Evolutionary conservation across 75 land plant species (phyloP).

Genomic region (Sequoia sempervirens): DNA sequence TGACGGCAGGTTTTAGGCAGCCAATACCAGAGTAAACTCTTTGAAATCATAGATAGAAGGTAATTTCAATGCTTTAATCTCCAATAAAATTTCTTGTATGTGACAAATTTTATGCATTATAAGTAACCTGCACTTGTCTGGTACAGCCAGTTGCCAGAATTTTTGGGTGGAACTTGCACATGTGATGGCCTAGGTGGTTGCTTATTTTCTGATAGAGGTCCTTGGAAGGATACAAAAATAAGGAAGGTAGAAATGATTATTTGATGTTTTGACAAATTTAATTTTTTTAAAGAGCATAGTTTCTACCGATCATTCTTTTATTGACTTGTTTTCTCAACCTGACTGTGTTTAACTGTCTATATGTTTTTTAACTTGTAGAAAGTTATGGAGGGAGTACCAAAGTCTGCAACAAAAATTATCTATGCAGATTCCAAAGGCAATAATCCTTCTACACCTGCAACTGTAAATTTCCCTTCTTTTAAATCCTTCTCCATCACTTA

Average conservation of each 20-base stretch:
- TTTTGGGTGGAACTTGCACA: constrained; percentile 81
- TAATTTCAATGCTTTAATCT: constrained; percentile 10
- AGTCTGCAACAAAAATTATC: constrained; percentile 3
- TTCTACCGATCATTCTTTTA: neutral
- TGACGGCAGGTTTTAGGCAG: constrained; percentile 60
- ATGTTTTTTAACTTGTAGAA: constrained; percentile 7
- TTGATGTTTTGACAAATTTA: neutral
- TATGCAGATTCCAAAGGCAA: constrained; percentile 3
- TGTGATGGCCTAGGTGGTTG: constrained; percentile 81
- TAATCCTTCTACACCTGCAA: neutral
- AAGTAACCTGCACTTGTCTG: neutral
- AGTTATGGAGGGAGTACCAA: constrained; percentile 8
- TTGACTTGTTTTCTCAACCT: neutral
- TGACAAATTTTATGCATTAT: neutral
- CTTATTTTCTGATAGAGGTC: constrained; percentile 72
- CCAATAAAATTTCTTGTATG: neutral
- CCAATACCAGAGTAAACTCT: constrained; percentile 43
- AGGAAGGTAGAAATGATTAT: constrained; percentile 48
- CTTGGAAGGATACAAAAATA: constrained; percentile 81
- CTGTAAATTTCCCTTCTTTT: constrained; percentile 4
- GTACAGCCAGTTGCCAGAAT: constrained; percentile 82
- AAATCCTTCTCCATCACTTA: neutral
- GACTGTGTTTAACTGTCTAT: neutral
- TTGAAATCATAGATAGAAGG: constrained; percentile 72
- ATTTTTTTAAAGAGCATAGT: neutral